Evolutionary conservation across 352 stramenopile genomes (phyloP), one percentile per base, ranked within the genome.

Genomic region (Phytopythium litorale): DNA sequence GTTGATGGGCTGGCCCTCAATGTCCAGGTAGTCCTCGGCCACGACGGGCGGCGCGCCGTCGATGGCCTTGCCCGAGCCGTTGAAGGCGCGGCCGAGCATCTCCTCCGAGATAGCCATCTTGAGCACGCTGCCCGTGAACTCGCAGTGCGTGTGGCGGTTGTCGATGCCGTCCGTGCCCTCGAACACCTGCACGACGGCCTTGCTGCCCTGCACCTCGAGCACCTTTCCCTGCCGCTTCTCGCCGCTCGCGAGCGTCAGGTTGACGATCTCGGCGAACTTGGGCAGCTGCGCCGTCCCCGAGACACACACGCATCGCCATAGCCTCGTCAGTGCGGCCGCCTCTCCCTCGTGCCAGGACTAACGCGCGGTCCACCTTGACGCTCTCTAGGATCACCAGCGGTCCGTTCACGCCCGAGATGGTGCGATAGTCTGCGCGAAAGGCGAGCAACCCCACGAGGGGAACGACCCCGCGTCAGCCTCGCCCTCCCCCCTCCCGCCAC

Each of bases 81-180:
- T 99, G 81, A 99, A 99, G 54, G 91, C 92, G 54, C 94, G 87
- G 60, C 94, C 97, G 37, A 98, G 80, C 97, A 99, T 99, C 75
- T 99, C 98, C 74, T 99, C 97, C 32, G 84, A 98, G 64, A 99
- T 98, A 63, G 97, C 92, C 96, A 99, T 99, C 76, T 99, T 99
- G 19, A 99, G 78, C 62, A 99, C 96, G 73, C 99, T 97, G 60
- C 98, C 98, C 61, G 97, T 99, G 79, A 99, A 99, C 80, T 99
- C 97, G 63, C 96, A 98, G 60, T 96, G 84, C 52, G 97, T 99
- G 79, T 98, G 97, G 57, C 94, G 89, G 82, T 99, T 99, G 74
- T 99, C 98, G 80, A 99, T 99, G 60, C 97, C 98, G 62, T 92
- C 85, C 55, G 98, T 99, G 64, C 98, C 98, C 71, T 99, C 98